Evolutionary conservation across 2,329 filamentous ascomycete genomes (phyloP).

Genomic region (Nakataea oryzae): DNA sequence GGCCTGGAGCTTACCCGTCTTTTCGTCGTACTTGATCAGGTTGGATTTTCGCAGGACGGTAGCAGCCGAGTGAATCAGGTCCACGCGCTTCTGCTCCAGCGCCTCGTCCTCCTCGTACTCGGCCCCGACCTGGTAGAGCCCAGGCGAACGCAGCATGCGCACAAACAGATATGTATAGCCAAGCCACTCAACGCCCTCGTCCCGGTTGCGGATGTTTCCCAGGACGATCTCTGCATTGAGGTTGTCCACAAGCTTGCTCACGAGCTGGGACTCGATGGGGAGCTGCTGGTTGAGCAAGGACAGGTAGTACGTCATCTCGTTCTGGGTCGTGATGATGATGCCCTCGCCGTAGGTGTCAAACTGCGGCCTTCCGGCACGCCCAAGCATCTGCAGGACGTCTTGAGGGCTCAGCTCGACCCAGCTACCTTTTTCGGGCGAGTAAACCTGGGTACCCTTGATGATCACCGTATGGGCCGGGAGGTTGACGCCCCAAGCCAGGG

Average conservation of each 20-base stretch:
- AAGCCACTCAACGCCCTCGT: slow-evolving; percentile 98
- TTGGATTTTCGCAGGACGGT: slow-evolving; percentile 77
- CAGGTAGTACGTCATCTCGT: slow-evolving; percentile 93
- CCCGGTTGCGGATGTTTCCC: slow-evolving; percentile 80
- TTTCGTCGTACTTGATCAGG: slow-evolving; percentile 91
- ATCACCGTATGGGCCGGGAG: slow-evolving; percentile 95
- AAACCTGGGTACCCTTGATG: slow-evolving; percentile 97
- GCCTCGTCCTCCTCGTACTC: slow-evolving; percentile 91
- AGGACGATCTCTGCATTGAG: slow-evolving; percentile 93
- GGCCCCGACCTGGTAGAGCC: slow-evolving; percentile 86
- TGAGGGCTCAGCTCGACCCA: slow-evolving; percentile 98
- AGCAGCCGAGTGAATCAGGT: slow-evolving; percentile 90
- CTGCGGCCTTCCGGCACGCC: slow-evolving; percentile 89
- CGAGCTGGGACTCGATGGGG: slow-evolving; percentile 92
- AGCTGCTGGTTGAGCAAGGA: slow-evolving; percentile 94
- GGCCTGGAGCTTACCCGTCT: slow-evolving; percentile 75
- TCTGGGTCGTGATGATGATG: slow-evolving; percentile 95
- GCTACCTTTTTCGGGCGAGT: slow-evolving; percentile 95
- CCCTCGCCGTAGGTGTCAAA: slow-evolving; percentile 97
- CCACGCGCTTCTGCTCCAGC: slow-evolving; percentile 93
- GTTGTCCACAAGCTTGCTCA: slow-evolving; percentile 88
- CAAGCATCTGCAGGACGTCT: slow-evolving; percentile 97
- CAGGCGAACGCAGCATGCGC: slow-evolving; percentile 91
- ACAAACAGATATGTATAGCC: slow-evolving; percentile 98
- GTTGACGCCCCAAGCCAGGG: slow-evolving; percentile 98